Evolutionary conservation across 192 early-diverging fungal genomes (phyloP).

Genomic region (Mycoemilia scoparia): DNA sequence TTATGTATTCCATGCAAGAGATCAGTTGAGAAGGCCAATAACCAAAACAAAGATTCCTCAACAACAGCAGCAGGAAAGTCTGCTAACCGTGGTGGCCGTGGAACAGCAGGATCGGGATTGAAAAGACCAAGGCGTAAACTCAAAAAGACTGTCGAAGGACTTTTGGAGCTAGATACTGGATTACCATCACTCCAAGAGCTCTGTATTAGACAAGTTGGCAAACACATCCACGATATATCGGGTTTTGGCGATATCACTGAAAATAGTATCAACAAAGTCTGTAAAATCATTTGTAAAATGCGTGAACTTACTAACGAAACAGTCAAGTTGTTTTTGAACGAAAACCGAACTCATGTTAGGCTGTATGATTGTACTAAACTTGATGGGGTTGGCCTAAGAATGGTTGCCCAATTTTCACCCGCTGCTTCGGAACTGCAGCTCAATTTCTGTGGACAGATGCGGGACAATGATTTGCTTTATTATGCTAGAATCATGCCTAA

Average conservation of each 20-base stretch:
- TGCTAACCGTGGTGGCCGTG: constrained; percentile 1
- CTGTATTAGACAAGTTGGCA: constrained; percentile 50
- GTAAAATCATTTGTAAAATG: constrained; percentile 59
- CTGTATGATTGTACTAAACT: constrained; percentile 72
- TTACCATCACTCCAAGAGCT: constrained; percentile 42
- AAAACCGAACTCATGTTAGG: constrained; percentile 30
- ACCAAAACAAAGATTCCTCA: background rate
- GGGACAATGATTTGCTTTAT: constrained; percentile 20
- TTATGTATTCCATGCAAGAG: constrained; percentile 16
- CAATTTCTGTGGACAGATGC: constrained; percentile 55
- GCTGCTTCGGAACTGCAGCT: constrained; percentile 40
- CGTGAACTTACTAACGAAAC: constrained; percentile 44
- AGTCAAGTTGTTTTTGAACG: constrained; percentile 49
- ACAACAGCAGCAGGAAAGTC: background rate
- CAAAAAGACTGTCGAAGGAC: constrained; percentile 23
- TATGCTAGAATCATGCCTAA: constrained; percentile 18
- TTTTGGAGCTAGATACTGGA: constrained; percentile 31
- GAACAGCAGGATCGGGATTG: constrained; percentile 4
- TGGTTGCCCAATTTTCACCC: constrained; percentile 45
- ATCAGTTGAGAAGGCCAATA: constrained; percentile 12
- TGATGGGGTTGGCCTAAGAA: constrained; percentile 26
- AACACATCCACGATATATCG: constrained; percentile 63
- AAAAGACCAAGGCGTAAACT: constrained; percentile 2
- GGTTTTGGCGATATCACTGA: constrained; percentile 65
- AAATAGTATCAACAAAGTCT: constrained; percentile 46